phyloP scores from a whole-genome alignment of 2,329 filamentous ascomycete species.

The Nemania abortiva region DNA sequence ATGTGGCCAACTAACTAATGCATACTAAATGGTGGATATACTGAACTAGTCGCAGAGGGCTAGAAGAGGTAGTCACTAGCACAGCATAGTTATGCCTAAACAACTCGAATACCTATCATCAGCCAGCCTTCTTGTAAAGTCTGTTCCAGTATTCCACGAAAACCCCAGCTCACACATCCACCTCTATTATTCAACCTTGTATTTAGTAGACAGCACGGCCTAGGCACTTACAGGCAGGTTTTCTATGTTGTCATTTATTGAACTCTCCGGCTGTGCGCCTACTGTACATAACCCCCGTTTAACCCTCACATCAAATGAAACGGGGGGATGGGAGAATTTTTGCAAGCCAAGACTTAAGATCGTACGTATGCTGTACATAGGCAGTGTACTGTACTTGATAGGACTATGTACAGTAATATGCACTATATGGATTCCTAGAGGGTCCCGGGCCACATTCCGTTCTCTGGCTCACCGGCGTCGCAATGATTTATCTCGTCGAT shows the following conservation, averaged over 20 bases:
- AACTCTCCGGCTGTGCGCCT: no score
- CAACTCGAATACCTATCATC: no score
- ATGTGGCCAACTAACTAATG: slow-evolving; percentile 28
- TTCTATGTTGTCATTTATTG: no score
- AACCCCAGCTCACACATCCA: no score
- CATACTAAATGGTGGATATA: neutral
- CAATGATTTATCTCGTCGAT: slow-evolving; percentile 20
- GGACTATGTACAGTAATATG: neutral
- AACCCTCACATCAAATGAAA: neutral
- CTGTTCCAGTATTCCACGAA: no score
- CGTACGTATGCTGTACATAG: neutral
- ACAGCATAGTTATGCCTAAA: no score
- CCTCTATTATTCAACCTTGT: no score
- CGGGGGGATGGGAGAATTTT: neutral
- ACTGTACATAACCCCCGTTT: neutral
- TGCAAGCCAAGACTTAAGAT: neutral
- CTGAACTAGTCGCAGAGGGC: no score
- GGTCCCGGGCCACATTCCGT: slow-evolving; percentile 21
- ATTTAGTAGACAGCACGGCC: no score
- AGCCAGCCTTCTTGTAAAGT: no score
- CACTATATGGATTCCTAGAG: slow-evolving; percentile 18
- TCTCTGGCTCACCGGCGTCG: slow-evolving; percentile 25
- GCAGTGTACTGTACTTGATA: neutral
- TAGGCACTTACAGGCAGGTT: no score
- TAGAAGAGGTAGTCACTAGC: no score